Percentiles rank a stretch among this genome's conserved stretches.
These are phyloP conservation scores for Fraxinus quadrangulata DNA, from an alignment of 257 asterid genomes.

Conservation along the genomic window DNA sequence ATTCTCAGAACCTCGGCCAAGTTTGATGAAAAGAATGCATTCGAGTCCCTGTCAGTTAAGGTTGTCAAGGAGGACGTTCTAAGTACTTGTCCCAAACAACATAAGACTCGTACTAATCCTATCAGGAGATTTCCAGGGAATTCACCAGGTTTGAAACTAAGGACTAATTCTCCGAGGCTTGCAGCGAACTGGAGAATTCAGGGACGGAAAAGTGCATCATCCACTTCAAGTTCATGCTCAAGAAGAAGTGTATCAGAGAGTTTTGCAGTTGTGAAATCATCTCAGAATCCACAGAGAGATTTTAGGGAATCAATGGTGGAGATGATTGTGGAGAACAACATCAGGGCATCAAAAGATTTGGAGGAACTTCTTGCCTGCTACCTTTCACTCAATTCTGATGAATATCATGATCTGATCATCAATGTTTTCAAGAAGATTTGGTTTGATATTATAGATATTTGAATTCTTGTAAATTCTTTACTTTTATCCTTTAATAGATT, in stretches of 20 bases:
- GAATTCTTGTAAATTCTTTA: background rate
- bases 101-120: conserved; percentile 15
- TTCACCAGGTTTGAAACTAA: conserved; percentile 53
- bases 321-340: conserved; percentile 67
- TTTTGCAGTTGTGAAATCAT: conserved; percentile 62
- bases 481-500: background rate
- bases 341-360: conserved; percentile 49
- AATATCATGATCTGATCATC: conserved; percentile 62
- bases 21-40: conserved; percentile 29
- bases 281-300: conserved; percentile 57
- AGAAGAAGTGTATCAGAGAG: conserved; percentile 49
- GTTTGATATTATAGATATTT: conserved; percentile 48
- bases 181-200: conserved; percentile 37
- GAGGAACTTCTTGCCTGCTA: conserved; percentile 71
- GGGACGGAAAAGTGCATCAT: conserved; percentile 38
- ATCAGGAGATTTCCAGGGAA: conserved; percentile 25
- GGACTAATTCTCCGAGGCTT: conserved; percentile 51
- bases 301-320: conserved; percentile 77
- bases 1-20: conserved; percentile 30
- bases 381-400: conserved; percentile 57
- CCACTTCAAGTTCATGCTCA: conserved; percentile 25
- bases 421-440: conserved; percentile 69
- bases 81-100: background rate
- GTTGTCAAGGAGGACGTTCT: conserved; percentile 35
- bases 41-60: conserved; percentile 39